Percentiles rank a stretch among this genome's conserved stretches.
These are phyloP conservation scores for Rhodamnia argentea DNA, from an alignment of 345 rosid species.

Conservation along the genomic window DNA sequence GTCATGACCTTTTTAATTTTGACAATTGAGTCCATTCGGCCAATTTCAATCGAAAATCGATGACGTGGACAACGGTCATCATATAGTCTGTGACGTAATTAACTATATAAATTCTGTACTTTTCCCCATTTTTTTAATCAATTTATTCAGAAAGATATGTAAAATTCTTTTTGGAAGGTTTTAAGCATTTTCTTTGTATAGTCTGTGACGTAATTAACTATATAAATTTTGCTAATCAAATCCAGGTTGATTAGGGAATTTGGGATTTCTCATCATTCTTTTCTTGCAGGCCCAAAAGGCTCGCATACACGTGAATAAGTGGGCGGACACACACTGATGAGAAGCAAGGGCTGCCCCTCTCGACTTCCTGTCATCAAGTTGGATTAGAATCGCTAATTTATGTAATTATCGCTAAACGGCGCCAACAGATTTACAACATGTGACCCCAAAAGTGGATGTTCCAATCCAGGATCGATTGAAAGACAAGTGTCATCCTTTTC, in stretches of 20 bases:
- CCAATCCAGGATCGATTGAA: background rate
- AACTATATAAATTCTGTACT: too few relatives aligned
- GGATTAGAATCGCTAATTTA: background rate
- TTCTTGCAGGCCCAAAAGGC: conserved; percentile 65
- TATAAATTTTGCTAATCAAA: background rate
- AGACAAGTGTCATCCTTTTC: background rate
- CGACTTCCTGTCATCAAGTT: background rate
- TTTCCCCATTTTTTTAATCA: background rate
- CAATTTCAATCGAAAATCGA: too few relatives aligned
- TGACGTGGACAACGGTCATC: too few relatives aligned
- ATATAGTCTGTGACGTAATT: too few relatives aligned
- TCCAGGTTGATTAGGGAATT: background rate
- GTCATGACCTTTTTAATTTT: too few relatives aligned
- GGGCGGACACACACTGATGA: conserved; percentile 20
- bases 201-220: background rate
- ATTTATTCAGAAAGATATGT: background rate
- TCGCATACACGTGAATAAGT: conserved; percentile 37
- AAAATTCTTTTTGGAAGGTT: background rate
- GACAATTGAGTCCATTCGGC: too few relatives aligned
- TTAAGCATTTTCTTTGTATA: background rate
- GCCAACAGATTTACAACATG: background rate
- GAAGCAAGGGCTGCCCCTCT: background rate
- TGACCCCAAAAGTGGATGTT: background rate
- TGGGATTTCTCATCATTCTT: background rate
- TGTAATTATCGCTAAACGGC: background rate